phyloP scores from a whole-genome alignment of 2,329 filamentous ascomycete species.

The Stachybotrys chlorohalonatus region DNA sequence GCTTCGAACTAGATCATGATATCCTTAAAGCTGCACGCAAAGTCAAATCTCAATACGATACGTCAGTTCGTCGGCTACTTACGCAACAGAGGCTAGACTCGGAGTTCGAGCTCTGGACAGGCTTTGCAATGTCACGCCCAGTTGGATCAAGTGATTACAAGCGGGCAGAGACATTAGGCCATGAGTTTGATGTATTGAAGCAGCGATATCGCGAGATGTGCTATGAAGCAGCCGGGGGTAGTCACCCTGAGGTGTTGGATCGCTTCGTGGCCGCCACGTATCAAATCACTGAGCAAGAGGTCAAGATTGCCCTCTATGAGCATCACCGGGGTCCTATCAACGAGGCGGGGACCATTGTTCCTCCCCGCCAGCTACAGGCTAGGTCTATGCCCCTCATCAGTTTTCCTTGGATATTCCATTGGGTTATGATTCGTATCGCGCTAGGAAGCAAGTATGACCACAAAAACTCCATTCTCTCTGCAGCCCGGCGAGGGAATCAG shows the following conservation, averaged over 20 bases:
- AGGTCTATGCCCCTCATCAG: constrained; percentile 72
- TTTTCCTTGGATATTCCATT: constrained; percentile 86
- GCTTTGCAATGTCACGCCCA: constrained; percentile 71
- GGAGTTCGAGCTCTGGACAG: constrained; percentile 88
- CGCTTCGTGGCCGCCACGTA: constrained; percentile 86
- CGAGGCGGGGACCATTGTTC: constrained; percentile 19
- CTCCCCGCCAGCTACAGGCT: constrained; percentile 14
- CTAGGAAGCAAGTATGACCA: neutral
- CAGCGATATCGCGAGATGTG: constrained; percentile 60
- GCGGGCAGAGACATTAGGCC: constrained; percentile 72
- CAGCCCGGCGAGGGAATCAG: neutral
- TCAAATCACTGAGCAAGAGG: constrained; percentile 64
- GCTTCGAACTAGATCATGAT: constrained; percentile 45
- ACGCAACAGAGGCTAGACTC: constrained; percentile 73
- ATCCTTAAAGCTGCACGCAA: constrained; percentile 49
- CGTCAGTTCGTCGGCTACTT: constrained; percentile 68
- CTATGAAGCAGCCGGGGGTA: constrained; percentile 51
- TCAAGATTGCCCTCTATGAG: constrained; percentile 48
- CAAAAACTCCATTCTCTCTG: neutral
- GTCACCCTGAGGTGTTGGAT: constrained; percentile 49
- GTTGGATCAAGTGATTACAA: constrained; percentile 72
- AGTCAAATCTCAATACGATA: constrained; percentile 73
- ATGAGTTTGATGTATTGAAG: constrained; percentile 56
- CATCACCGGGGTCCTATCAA: constrained; percentile 16
- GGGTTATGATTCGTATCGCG: constrained; percentile 35